Conservation (phyloP, 73 alveolate species). For the Tetrahymena borealis region DNA sequence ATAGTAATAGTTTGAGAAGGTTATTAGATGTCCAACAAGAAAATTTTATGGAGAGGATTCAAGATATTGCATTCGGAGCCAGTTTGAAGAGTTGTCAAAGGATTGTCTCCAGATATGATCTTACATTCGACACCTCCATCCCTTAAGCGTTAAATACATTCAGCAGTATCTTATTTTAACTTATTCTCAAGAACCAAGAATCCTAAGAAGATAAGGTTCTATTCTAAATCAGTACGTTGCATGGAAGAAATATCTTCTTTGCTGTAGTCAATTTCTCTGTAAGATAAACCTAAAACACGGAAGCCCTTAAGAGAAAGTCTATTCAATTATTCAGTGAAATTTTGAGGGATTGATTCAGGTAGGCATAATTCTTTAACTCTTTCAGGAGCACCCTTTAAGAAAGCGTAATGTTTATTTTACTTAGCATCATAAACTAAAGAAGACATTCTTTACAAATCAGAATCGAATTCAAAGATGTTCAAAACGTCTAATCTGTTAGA, state of each 20-base stretch:
- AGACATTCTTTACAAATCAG: conserved; percentile 27
- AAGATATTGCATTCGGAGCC: conserved; percentile 14
- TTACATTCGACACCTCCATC: conserved; percentile 9
- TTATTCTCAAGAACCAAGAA: conserved; percentile 33
- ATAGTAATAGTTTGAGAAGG: neutral
- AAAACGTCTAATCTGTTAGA: conserved; percentile 1
- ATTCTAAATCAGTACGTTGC: conserved; percentile 25
- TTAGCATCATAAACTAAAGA: conserved; percentile 9
- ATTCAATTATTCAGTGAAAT: neutral
- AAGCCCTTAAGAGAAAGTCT: conserved; percentile 21
- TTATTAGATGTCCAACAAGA: conserved; percentile 1
- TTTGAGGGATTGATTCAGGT: neutral
- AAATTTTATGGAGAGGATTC: neutral
- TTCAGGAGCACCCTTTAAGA: conserved; percentile 36
- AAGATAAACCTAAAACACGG: conserved; percentile 24
- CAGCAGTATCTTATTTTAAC: conserved; percentile 27
- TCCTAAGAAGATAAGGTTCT: conserved; percentile 17
- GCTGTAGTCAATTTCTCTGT: conserved; percentile 5
- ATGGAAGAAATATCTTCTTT: neutral
- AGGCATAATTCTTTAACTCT: neutral
- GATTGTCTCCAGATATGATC: conserved; percentile 38
- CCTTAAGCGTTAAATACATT: conserved; percentile 6
- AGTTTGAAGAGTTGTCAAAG: conserved; percentile 30
- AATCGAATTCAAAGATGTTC: conserved; percentile 18
- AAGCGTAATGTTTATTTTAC: neutral